Percentiles rank a stretch among this genome's conserved stretches.
Evolutionary conservation across 768 basidiomycete species (phyloP).

Genomic region (Suillus subalutaceus): DNA sequence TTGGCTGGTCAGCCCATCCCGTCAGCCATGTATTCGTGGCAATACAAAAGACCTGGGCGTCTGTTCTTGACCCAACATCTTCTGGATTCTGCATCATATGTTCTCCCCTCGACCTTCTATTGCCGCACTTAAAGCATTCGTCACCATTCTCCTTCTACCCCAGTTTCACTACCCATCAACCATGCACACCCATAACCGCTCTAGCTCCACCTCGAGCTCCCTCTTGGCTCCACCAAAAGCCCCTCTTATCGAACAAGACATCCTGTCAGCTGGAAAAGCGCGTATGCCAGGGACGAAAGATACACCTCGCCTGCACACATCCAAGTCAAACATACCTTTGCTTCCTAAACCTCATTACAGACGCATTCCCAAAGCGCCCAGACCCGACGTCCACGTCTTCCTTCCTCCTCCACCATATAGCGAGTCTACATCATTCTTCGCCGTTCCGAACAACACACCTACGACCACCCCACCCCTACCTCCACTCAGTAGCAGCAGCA

Average conservation of each 20-base stretch:
- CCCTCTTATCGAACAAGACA: conserved; percentile 21
- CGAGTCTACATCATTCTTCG: conserved; percentile 16
- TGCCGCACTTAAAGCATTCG: conserved; percentile 8
- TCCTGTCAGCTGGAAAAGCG: conserved; percentile 25
- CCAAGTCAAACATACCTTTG: conserved; percentile 21
- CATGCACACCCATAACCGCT: conserved; percentile 9
- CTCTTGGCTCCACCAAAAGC: conserved; percentile 12
- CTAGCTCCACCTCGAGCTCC: conserved; percentile 8
- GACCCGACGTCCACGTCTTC: conserved; percentile 29
- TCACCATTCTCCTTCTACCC: conserved; percentile 10
- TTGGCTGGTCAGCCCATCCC: conserved; percentile 9
- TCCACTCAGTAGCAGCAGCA: neutral
- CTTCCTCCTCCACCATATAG: conserved; percentile 28
- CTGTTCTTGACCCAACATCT: neutral
- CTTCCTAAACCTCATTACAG: conserved; percentile 15
- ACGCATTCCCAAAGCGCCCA: conserved; percentile 30
- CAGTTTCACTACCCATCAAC: conserved; percentile 13
- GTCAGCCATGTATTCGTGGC: conserved; percentile 20
- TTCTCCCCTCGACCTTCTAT: neutral
- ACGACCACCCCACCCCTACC: conserved; percentile 4
- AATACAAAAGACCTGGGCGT: conserved; percentile 11
- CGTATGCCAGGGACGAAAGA: conserved; percentile 21
- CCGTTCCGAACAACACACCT: conserved; percentile 33
- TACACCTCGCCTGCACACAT: neutral
- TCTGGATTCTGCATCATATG: conserved; percentile 2